Evolutionary conservation across 164 flowering plant species (phyloP).

Genomic region (Stephania cephalantha): DNA sequence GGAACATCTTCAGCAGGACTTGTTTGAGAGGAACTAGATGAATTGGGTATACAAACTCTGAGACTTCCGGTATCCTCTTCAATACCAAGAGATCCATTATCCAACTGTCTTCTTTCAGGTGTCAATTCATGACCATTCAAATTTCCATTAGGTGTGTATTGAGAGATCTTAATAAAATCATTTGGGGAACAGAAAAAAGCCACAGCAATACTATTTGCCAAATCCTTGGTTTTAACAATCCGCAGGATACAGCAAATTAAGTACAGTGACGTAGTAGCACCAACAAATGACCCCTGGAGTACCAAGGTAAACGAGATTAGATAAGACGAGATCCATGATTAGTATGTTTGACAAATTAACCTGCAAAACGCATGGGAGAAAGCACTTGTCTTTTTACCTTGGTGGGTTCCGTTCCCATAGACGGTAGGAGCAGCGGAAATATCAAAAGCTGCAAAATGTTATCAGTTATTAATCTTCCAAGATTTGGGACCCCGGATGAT

Average conservation of each 20-base stretch:
- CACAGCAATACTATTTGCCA: constrained; percentile 78
- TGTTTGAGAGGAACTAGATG: constrained; percentile 29
- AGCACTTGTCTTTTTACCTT: constrained; percentile 31
- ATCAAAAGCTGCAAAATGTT: constrained; percentile 66
- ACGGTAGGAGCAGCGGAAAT: constrained; percentile 84
- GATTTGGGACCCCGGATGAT: constrained; percentile 91
- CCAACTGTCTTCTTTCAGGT: constrained; percentile 23
- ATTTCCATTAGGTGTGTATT: constrained; percentile 52
- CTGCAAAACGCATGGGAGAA: neutral
- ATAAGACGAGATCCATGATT: neutral
- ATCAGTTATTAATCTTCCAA: constrained; percentile 79
- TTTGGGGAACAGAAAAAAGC: constrained; percentile 63
- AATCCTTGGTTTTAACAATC: constrained; percentile 85
- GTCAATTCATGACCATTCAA: constrained; percentile 20
- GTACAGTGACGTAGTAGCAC: constrained; percentile 68
- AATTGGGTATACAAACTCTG: constrained; percentile 21
- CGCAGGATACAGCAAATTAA: constrained; percentile 93
- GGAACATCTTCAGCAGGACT: constrained; percentile 23
- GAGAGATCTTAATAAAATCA: constrained; percentile 33
- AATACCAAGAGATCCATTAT: constrained; percentile 13
- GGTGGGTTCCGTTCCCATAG: constrained; percentile 38
- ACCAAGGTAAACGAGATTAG: constrained; percentile 25
- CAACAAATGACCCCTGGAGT: constrained; percentile 54
- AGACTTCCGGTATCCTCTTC: constrained; percentile 19
- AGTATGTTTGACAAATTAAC: neutral